Conservation (phyloP, 805 yeast species). For the Starmera pachycereana region DNA sequence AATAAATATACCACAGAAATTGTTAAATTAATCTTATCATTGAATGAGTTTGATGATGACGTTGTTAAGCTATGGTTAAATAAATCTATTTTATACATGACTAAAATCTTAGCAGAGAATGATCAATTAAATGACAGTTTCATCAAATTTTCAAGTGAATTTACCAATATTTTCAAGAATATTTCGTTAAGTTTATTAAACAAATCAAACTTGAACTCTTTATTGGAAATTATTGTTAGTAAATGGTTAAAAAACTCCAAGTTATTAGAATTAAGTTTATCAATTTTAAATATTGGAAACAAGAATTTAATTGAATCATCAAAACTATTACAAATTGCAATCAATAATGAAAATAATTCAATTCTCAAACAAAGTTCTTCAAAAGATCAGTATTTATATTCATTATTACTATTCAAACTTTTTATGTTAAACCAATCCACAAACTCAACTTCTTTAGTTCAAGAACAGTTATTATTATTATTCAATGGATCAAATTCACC, state of each 20-base stretch:
- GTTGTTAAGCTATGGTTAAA: constrained; percentile 38
- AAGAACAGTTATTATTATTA: constrained; percentile 37
- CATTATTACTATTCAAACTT: constrained; percentile 38
- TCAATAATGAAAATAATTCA: constrained; percentile 38
- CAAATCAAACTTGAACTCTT: constrained; percentile 42
- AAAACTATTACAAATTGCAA: constrained; percentile 51
- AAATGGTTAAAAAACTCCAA: constrained; percentile 33
- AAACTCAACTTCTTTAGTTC: constrained; percentile 36
- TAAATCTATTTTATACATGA: constrained; percentile 47
- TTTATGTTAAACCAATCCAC: constrained; percentile 34
- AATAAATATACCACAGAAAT: constrained; percentile 23
- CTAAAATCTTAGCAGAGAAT: constrained; percentile 52
- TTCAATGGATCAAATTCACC: constrained; percentile 56
- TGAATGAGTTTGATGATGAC: constrained; percentile 10
- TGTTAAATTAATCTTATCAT: constrained; percentile 15
- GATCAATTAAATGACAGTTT: constrained; percentile 19
- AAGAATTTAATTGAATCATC: constrained; percentile 29
- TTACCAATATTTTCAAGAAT: constrained; percentile 22
- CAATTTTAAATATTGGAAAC: constrained; percentile 28
- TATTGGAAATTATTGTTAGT: constrained; percentile 49
- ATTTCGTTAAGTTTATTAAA: constrained; percentile 29
- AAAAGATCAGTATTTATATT: constrained; percentile 29
- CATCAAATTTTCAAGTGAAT: constrained; percentile 21
- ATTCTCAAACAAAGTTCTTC: constrained; percentile 16
- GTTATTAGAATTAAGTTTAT: constrained; percentile 36